Base-by-base conservation (phyloP, 495 filamentous ascomycete genomes). In the Aspergillus mulundensis region DNA sequence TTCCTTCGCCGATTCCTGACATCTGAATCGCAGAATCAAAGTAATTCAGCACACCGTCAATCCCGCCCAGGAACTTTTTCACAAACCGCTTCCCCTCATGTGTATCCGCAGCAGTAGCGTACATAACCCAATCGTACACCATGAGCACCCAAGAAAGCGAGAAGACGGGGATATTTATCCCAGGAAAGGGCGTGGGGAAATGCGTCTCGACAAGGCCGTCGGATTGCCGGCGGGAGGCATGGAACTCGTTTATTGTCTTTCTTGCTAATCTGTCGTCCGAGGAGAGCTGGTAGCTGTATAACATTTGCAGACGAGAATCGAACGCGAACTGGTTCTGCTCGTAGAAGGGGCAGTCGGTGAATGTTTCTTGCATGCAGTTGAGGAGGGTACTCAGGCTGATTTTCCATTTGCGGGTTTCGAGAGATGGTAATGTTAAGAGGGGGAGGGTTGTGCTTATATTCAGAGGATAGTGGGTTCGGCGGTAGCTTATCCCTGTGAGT, bases 321-420 rank as follows among this genome's bases (percentile, higher is more conserved):
- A 60, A 56, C 2, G 58, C 58, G 42, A 66, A 70, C 18, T 70
- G 67, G 42, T 63, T 66, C 55, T 68, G 67, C 49, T 70, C 67
- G 53, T 70, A 68, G 58, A 65, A 68, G 7, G 65, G 67, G 30
- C 67, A 68, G 50, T 70, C 67, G 10, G 65, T 61, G 54, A 62
- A 70, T 20, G 63, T 64, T 38, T 70, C 65, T 39, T 68, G 65
- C 53, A 61, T 59, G 58, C 65, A 68, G 49, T 63, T 62, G 12
- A 50, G 43, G 3, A 68, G 49, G 11, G 67, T 70, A 6, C 45
- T 49, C 2, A 68, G 34, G 43, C 65, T 66, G 30, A 63, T 62
- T 15, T 61, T 54, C 67, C 67, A 70, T 28, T 64, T 58, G 8
- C 53, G 53, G 43, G 28, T 1, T 55, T 43, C 19, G 56, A 59